phyloP scores from a whole-genome alignment of 2,329 filamentous ascomycete species.

The Rutstroemia sp. region DNA sequence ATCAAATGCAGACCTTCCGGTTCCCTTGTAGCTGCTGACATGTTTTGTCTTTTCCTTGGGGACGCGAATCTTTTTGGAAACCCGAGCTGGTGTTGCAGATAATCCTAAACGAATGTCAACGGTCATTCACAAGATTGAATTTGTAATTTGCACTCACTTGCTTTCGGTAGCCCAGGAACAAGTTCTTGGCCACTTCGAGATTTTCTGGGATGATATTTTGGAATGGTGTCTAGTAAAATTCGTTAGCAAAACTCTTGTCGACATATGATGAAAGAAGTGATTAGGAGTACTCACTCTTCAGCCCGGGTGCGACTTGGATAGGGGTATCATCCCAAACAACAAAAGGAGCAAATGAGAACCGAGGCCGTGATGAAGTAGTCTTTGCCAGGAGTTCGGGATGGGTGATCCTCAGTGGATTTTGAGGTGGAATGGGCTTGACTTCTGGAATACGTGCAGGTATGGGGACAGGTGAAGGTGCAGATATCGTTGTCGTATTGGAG shows the following conservation, averaged over 20 bases:
- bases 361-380: slow-evolving; percentile 17
- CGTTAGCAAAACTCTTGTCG: slow-evolving; percentile 1
- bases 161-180: slow-evolving; percentile 24
- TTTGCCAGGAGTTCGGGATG: slow-evolving; percentile 21
- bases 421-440: neutral
- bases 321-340: slow-evolving; percentile 21
- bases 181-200: slow-evolving; percentile 26
- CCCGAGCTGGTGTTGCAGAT: slow-evolving; percentile 16
- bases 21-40: slow-evolving; percentile 24
- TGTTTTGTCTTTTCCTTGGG: slow-evolving; percentile 20
- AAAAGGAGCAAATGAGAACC: slow-evolving; percentile 25
- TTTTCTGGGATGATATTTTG: slow-evolving; percentile 28
- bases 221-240: slow-evolving; percentile 22
- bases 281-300: slow-evolving; percentile 24
- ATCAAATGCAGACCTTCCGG: slow-evolving; percentile 15
- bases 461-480: neutral
- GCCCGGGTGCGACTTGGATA: slow-evolving; percentile 20
- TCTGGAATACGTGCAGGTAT: neutral
- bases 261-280: neutral
- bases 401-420: slow-evolving; percentile 19
- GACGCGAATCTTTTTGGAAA: slow-evolving; percentile 19
- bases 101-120: slow-evolving; percentile 14
- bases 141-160: slow-evolving; percentile 20
- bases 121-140: neutral
- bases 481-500: neutral